Conservation (phyloP, 768 basidiomycete species). For the Lactarius psammicola region DNA sequence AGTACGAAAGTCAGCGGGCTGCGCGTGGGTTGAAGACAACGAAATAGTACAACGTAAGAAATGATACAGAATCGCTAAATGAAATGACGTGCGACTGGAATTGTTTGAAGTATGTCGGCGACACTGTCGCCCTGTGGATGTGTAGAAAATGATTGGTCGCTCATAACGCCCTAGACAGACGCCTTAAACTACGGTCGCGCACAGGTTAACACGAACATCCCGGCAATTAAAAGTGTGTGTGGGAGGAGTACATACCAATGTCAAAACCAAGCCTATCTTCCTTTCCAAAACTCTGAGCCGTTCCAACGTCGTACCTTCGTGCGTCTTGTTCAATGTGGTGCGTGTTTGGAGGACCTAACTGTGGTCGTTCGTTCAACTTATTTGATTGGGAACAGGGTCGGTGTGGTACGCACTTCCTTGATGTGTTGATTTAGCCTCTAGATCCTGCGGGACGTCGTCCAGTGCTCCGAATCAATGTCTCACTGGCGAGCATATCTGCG, state of each 20-base stretch:
- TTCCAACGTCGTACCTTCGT: slow-evolving; percentile 63
- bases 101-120: slow-evolving; percentile 20
- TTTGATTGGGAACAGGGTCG: too few relatives aligned
- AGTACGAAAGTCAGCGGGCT: slow-evolving; percentile 47
- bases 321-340: slow-evolving; percentile 63
- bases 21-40: slow-evolving; percentile 32
- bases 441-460: too few relatives aligned
- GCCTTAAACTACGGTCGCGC: slow-evolving; percentile 71
- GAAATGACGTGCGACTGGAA: too few relatives aligned
- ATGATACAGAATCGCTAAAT: slow-evolving; percentile 9
- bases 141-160: slow-evolving; percentile 55
- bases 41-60: slow-evolving; percentile 16
- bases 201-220: too few relatives aligned
- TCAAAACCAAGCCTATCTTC: slow-evolving; percentile 94
- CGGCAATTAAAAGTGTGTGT: too few relatives aligned
- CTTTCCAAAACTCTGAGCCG: slow-evolving; percentile 80
- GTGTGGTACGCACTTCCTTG: too few relatives aligned
- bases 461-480: too few relatives aligned
- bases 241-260: slow-evolving; percentile 69
- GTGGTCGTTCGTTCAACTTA: neutral
- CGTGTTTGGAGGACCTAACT: slow-evolving; percentile 73
- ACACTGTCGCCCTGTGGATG: slow-evolving; percentile 12
- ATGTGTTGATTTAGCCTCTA: too few relatives aligned
- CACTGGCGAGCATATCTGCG: too few relatives aligned
- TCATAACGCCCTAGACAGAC: too few relatives aligned